Conservation (phyloP, 1,139 yeast species). For the Debaryomycetaceae sp. region DNA sequence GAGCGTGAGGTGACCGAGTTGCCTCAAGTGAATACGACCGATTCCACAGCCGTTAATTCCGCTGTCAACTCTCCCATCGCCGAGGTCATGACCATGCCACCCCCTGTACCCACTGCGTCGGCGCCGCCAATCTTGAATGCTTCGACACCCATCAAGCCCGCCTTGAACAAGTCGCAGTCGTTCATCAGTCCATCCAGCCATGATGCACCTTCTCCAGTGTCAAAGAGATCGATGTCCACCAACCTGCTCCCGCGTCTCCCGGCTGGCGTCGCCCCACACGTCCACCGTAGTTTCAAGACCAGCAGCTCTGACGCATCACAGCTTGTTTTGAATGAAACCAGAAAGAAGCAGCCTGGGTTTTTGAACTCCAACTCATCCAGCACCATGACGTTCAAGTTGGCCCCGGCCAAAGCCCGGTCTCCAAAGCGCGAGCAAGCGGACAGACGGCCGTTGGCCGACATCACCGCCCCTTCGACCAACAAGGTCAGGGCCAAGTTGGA, state of each 20-base stretch:
- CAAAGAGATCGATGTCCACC: constrained; percentile 21
- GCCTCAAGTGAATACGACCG: constrained; percentile 19
- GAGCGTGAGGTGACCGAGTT: constrained; percentile 44
- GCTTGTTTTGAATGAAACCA: constrained; percentile 30
- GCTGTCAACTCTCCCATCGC: neutral
- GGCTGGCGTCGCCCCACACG: constrained; percentile 13
- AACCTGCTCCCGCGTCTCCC: constrained; percentile 8
- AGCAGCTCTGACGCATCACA: constrained; percentile 11
- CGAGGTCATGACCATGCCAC: neutral
- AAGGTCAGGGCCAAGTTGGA: constrained; percentile 12
- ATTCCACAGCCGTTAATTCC: constrained; percentile 14
- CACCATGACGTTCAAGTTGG: constrained; percentile 42
- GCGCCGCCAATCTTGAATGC: constrained; percentile 12
- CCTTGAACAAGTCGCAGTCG: constrained; percentile 18
- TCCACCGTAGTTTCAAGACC: constrained; percentile 5
- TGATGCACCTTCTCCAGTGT: constrained; percentile 17
- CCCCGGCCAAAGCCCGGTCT: constrained; percentile 19
- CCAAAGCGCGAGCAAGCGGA: constrained; percentile 12
- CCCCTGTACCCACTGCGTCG: too few species aligned
- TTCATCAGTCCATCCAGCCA: constrained; percentile 20
- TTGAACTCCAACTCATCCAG: constrained; percentile 29
- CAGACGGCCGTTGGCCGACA: constrained; percentile 29
- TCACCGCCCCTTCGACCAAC: constrained; percentile 15
- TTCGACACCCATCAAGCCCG: constrained; percentile 28
- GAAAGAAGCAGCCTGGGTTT: constrained; percentile 35